Evolutionary conservation across 768 basidiomycete genomes (phyloP).

Genomic region (Clitopilus passeckerianus): DNA sequence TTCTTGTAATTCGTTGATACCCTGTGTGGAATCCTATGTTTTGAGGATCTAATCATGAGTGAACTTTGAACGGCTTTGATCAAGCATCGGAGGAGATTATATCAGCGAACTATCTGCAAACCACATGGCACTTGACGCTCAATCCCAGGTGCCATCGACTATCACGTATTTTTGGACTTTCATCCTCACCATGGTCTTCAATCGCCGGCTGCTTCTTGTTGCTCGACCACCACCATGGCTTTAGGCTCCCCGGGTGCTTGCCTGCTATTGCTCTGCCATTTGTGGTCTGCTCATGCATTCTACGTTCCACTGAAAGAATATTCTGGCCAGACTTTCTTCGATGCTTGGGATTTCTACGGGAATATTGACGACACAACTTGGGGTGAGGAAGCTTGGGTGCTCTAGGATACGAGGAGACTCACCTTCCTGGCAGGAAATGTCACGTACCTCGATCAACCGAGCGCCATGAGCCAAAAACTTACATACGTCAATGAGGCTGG

Average conservation of each 20-base stretch:
- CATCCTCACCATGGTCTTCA: slow-evolving; percentile 5
- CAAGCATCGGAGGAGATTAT: neutral
- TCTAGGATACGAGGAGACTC: neutral
- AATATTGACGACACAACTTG: slow-evolving; percentile 38
- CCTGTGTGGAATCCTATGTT: neutral
- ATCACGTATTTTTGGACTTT: neutral
- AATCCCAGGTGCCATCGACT: neutral
- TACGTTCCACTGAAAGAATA: slow-evolving; percentile 39
- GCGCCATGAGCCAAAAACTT: slow-evolving; percentile 32
- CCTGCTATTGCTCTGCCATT: neutral
- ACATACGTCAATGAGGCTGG: slow-evolving; percentile 53
- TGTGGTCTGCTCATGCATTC: slow-evolving; percentile 5
- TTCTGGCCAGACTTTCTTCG: slow-evolving; percentile 41
- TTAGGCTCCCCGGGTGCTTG: neutral
- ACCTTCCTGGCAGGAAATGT: slow-evolving; percentile 24
- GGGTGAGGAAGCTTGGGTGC: slow-evolving; percentile 13
- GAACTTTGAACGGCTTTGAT: neutral
- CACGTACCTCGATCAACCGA: slow-evolving; percentile 40
- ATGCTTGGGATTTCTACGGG: slow-evolving; percentile 47
- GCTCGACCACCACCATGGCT: slow-evolving; percentile 3
- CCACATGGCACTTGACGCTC: neutral
- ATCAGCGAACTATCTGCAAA: neutral
- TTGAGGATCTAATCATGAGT: neutral
- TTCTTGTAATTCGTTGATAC: neutral
- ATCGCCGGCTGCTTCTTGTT: neutral